Base-by-base conservation (phyloP, 2,329 filamentous ascomycete species). In the Lasiodiplodia gonubiensis region DNA sequence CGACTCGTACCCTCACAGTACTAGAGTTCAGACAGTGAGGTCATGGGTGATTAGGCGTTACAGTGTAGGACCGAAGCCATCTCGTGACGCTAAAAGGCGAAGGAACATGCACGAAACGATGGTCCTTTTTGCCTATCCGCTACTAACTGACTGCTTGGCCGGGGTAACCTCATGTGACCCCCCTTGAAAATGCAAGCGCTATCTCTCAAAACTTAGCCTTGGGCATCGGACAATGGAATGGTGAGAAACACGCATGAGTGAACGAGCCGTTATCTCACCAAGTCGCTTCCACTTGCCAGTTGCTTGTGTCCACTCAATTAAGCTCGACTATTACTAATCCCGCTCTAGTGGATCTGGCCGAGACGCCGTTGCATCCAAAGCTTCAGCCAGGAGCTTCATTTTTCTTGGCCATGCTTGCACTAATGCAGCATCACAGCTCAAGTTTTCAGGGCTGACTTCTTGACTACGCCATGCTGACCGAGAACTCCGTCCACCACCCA, bases 321-420 rank as follows among this genome's bases (percentile, higher is more conserved):
- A 12, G 10, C 21, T 4, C 8, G 4, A 14, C 30, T 6, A 48
- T 39, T 11, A 25, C 23, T 33, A 60, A 21, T 3, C 25, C 39
- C 42, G 7, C 37, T 59, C 23, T n/a, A 18, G 37, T 14, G 23
- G 18, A 18, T 16, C 16, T 16, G 46, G n/a, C 30, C 46, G 59
- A 51, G 27, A 18, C 21, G 5, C 59, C 25, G 59, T 14, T n/a
- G 16, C 30, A 16, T 23, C 6, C 42, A 35, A 63, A 18, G n/a
- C 46, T 48, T 18, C n/a, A 14, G 18, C 30, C 21, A 21, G 18
- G 30, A 51, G 59, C 59, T 37, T 51, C 14, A 33, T 37, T n/a
- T 14, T 37, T 30, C n/a, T 63, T 63, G 14, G 39, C 42, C n/a
- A 30, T 63, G 46, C 59, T 63, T 39, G 42, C 42, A 61, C 35